Evolutionary conservation across 768 basidiomycete species (phyloP).

Genomic region (Mycena crocata): DNA sequence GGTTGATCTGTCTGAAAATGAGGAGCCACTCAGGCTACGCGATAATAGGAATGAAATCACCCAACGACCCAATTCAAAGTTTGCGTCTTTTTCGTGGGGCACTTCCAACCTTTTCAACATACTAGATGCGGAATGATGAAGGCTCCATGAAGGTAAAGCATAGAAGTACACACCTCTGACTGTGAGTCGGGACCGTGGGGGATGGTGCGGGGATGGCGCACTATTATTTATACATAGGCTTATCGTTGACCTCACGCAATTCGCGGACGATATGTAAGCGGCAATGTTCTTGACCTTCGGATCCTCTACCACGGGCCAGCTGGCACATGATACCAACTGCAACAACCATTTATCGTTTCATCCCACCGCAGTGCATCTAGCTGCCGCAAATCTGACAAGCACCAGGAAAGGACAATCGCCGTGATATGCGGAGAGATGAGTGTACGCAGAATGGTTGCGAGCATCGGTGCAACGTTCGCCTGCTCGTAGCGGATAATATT

Average conservation of each 20-base stretch:
- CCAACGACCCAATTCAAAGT: not conserved
- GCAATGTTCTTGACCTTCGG: too few species aligned
- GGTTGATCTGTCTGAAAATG: conserved; percentile 1
- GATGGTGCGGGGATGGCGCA: too few species aligned
- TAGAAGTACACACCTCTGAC: not conserved
- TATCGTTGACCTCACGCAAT: too few species aligned
- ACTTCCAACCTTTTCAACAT: not conserved
- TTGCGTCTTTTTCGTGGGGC: not conserved
- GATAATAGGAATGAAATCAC: not conserved
- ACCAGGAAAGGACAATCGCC: not conserved
- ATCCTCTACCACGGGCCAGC: too few species aligned
- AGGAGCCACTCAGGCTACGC: too few species aligned
- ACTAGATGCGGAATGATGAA: not conserved
- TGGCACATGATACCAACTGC: too few species aligned
- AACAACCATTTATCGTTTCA: not conserved
- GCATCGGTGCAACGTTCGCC: not conserved
- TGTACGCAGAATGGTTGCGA: not conserved
- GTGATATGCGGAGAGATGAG: not conserved
- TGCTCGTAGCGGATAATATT: not conserved
- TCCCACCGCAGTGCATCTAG: not conserved
- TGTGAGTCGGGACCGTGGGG: not conserved
- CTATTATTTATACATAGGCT: too few species aligned
- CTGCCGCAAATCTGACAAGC: not conserved
- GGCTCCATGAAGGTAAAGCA: not conserved
- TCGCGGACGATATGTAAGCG: too few species aligned